These are phyloP conservation scores for Neckera pumila DNA, from an alignment of 225 moss, liverwort and hornwort species.

Conservation along the genomic window DNA sequence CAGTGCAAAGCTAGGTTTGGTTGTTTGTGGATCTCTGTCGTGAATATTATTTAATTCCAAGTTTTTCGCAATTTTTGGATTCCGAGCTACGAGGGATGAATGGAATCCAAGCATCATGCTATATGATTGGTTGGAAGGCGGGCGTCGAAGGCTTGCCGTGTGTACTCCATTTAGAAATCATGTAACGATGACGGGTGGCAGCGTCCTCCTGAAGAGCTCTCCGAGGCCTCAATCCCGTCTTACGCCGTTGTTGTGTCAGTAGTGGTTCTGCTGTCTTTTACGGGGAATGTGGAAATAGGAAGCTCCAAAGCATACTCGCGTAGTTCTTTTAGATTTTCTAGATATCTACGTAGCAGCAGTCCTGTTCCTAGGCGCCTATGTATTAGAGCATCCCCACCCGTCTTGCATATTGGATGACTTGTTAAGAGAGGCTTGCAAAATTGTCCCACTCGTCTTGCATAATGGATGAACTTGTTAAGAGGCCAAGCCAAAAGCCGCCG, in stretches of 20 bases:
- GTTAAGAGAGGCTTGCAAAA: too few species aligned
- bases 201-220: neutral
- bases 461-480: too few species aligned
- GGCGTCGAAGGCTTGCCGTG: neutral
- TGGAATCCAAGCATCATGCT: neutral
- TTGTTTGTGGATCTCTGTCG: fast-evolving
- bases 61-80: fast-evolving
- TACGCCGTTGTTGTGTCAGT: neutral
- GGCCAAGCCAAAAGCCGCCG: too few species aligned
- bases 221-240: neutral
- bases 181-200: neutral
- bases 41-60: fast-evolving
- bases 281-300: neutral
- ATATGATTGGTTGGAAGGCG: neutral
- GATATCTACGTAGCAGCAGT: neutral
- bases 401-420: too few species aligned
- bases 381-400: too few species aligned
- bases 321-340: neutral
- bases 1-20: too few species aligned
- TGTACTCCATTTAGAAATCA: neutral
- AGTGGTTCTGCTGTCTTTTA: neutral
- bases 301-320: neutral
- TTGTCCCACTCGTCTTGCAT: too few species aligned
- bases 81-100: fast-evolving
- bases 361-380: neutral